These are phyloP conservation scores for slime mould (Dictyostelium discoideum) DNA, from an alignment of 78 protist species.

Conservation along the genomic window dicty_2.7 NC_007088.5:2835501-2836000, in stretches of 20 bases:
- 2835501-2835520: slow-evolving; percentile 71
- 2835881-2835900: slow-evolving; percentile 57
- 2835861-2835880: slow-evolving; percentile 84
- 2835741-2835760: slow-evolving; percentile 43
- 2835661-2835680: slow-evolving; percentile 64
- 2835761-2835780: not conserved
- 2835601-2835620: slow-evolving; percentile 70
- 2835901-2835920: slow-evolving; percentile 71
- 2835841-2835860: slow-evolving; percentile 50
- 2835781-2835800: no score
- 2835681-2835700: slow-evolving; percentile 79
- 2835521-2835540: slow-evolving; percentile 20
- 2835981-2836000: slow-evolving; percentile 22
- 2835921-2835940: slow-evolving; percentile 72
- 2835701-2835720: slow-evolving; percentile 36
- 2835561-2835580: slow-evolving; percentile 64
- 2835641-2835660: slow-evolving; percentile 1
- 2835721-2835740: slow-evolving; percentile 42
- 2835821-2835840: not conserved
- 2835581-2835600: slow-evolving; percentile 39
- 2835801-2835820: no score
- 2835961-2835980: slow-evolving; percentile 66
- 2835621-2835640: slow-evolving; percentile 47
- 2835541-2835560: slow-evolving; percentile 48
- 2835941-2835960: slow-evolving; percentile 80